These are phyloP conservation scores for Yamadazyma akitaensis DNA, from an alignment of 805 yeast genomes.

Conservation along the genomic window DNA sequence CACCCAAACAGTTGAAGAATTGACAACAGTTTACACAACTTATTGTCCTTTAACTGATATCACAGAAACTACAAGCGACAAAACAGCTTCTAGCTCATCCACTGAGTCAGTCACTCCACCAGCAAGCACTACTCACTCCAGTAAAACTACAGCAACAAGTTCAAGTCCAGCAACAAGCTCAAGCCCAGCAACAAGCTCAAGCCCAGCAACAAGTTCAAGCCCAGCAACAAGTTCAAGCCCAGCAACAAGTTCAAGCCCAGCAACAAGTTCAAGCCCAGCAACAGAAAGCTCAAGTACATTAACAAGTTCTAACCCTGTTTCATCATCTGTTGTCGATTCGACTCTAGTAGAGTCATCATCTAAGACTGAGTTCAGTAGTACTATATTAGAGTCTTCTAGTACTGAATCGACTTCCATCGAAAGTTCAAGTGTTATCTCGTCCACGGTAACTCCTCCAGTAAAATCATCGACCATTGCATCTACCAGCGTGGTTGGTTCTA, in stretches of 20 bases:
- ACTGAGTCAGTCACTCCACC: not conserved
- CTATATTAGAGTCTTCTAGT: not conserved
- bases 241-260: no score
- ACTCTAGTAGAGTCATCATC: not conserved
- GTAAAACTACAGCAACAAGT: not conserved
- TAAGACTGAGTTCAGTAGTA: no score
- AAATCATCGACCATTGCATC: not conserved
- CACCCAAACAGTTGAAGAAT: slow-evolving; percentile 22
- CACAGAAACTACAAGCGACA: slow-evolving; percentile 5
- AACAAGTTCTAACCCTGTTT: not conserved
- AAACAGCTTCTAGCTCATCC: not conserved
- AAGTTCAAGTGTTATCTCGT: not conserved
- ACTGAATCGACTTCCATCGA: not conserved
- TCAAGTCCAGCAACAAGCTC: not conserved
- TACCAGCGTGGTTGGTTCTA: not conserved
- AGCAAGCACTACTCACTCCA: not conserved
- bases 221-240: not conserved
- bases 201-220: not conserved
- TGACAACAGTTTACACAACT: slow-evolving; percentile 23
- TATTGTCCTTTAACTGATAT: slow-evolving; percentile 19
- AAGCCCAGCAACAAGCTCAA: not conserved
- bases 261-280: not conserved
- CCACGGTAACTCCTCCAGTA: not conserved
- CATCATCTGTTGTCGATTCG: not conserved
- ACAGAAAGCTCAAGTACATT: no score